Percentiles rank a stretch among this genome's conserved stretches.
phyloP scores from a whole-genome alignment of 176 grass and related monocot species.

The Saccharum spontaneum region DNA sequence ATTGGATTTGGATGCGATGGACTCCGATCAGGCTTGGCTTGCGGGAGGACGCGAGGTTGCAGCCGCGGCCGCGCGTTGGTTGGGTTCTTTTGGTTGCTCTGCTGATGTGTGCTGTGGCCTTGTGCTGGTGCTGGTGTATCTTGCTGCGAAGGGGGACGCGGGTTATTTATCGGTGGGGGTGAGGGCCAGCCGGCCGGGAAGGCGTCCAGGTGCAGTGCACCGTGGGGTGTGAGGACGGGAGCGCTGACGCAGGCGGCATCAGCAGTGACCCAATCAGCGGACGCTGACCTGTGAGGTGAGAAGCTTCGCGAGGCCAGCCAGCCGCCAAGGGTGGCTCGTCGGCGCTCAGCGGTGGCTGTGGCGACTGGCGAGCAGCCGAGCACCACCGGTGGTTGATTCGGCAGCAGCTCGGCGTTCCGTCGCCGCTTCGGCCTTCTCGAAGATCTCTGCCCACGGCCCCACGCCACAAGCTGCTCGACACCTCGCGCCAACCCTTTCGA shows the following conservation, averaged over 20 bases:
- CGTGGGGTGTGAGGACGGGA: slow-evolving; percentile 15
- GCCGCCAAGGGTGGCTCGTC: too few species aligned
- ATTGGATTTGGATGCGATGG: background rate
- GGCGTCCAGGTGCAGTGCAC: slow-evolving; percentile 41
- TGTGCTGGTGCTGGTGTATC: background rate
- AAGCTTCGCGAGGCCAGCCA: too few species aligned
- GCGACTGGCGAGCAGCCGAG: too few species aligned
- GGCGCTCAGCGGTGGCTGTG: too few species aligned
- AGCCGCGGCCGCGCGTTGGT: background rate
- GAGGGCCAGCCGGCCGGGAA: slow-evolving; percentile 25
- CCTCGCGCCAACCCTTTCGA: too few species aligned
- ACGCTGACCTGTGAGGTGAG: too few species aligned
- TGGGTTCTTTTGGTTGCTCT: background rate
- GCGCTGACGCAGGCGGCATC: background rate
- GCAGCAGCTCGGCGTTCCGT: too few species aligned
- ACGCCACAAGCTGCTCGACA: too few species aligned
- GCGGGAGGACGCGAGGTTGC: background rate
- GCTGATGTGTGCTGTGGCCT: background rate
- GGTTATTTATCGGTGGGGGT: background rate
- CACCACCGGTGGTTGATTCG: too few species aligned
- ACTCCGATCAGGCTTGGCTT: background rate
- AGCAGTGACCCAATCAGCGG: background rate
- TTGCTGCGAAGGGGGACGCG: background rate
- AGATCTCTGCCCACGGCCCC: too few species aligned
- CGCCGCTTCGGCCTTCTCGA: too few species aligned